phyloP scores from a whole-genome alignment of 768 basidiomycete species.

The Mycena pura region DNA sequence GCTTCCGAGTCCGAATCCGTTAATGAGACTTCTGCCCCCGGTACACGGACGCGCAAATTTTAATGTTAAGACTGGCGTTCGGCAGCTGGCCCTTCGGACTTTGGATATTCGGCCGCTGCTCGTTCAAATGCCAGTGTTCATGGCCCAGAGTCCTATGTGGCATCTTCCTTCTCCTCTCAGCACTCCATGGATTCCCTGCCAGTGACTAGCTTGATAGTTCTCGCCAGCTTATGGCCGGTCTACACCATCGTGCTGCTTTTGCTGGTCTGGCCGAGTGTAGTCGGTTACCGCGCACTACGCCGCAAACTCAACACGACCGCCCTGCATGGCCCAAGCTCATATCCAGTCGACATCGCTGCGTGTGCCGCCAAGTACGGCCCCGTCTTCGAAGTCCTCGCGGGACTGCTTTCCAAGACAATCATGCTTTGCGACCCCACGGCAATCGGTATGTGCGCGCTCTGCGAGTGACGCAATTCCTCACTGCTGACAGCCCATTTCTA shows the following conservation, averaged over 20 bases:
- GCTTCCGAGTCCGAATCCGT: too few species aligned
- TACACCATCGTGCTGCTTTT: conserved; percentile 16
- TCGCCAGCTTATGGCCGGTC: conserved; percentile 24
- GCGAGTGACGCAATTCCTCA: not conserved
- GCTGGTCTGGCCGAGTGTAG: not conserved
- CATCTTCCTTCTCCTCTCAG: too few species aligned
- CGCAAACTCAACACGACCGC: conserved; percentile 7
- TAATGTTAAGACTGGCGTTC: too few species aligned
- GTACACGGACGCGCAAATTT: too few species aligned
- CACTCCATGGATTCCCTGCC: not conserved
- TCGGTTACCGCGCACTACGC: not conserved
- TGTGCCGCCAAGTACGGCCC: conserved; percentile 6
- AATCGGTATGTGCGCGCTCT: conserved; percentile 3
- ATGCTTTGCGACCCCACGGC: conserved; percentile 19
- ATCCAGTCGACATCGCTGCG: not conserved
- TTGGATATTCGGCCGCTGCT: too few species aligned
- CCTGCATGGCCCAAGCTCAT: not conserved
- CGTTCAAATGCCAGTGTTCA: too few species aligned
- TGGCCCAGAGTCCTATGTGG: too few species aligned
- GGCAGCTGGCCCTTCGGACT: too few species aligned
- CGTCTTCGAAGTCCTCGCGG: conserved; percentile 10
- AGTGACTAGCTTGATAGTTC: conserved; percentile 17
- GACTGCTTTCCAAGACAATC: not conserved
- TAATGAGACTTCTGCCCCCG: too few species aligned
- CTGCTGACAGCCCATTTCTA: conserved; percentile 20